Evolutionary conservation across 208 protist genomes (phyloP).

Genomic region (Entamoeba histolytica): DNA sequence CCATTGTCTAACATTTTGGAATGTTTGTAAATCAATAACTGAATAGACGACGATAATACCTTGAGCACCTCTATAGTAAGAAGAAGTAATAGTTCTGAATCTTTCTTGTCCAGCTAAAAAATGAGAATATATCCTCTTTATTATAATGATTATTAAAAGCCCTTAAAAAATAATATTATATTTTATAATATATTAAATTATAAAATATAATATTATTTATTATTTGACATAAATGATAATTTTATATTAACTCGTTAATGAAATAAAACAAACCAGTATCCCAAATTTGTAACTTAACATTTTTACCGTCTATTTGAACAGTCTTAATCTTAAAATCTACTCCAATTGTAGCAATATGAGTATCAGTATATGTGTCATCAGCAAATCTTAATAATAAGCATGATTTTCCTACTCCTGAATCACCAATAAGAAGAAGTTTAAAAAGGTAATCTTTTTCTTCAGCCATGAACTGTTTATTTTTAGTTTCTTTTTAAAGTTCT

Average conservation of each 20-base stretch:
- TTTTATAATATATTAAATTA: no score
- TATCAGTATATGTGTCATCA: conserved; percentile 27
- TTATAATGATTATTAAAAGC: no score
- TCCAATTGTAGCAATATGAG: conserved; percentile 40
- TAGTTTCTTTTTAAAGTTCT: not conserved
- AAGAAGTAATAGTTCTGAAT: conserved; percentile 19
- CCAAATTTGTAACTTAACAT: conserved; percentile 39
- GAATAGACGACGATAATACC: conserved; percentile 33
- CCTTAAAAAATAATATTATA: no score
- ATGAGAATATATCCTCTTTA: no score
- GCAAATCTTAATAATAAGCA: conserved; percentile 37
- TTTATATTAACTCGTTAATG: no score
- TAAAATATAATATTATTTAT: no score
- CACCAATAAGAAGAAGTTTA: conserved; percentile 35
- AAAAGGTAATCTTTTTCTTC: conserved; percentile 21
- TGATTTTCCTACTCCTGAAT: conserved; percentile 36
- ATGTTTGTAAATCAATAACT: conserved; percentile 17
- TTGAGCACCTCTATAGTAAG: conserved; percentile 14
- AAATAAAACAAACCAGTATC: conserved; percentile 13
- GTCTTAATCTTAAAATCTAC: conserved; percentile 39
- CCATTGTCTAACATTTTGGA: conserved; percentile 24
- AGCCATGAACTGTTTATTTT: not conserved
- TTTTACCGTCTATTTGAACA: conserved; percentile 27
- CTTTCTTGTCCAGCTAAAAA: conserved; percentile 22
- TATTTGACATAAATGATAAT: no score